Evolutionary conservation across 805 yeast genomes (phyloP).

Genomic region (Helenozyma rhizophorensis): DNA sequence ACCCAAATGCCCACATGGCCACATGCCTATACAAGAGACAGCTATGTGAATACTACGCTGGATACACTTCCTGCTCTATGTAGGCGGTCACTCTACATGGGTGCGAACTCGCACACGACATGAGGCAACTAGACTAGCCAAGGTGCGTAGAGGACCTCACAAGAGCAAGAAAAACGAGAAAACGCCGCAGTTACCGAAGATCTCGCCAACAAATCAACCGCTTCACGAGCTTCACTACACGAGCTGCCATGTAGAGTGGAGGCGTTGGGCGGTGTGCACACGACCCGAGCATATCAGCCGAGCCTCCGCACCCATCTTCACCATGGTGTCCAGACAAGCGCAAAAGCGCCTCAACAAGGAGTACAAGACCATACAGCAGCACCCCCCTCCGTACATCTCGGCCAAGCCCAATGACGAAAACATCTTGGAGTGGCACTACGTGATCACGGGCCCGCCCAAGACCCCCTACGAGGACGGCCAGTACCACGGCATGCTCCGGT

Average conservation of each 20-base stretch:
- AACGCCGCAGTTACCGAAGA: no score
- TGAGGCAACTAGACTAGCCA: no score
- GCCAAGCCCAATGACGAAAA: constrained; percentile 88
- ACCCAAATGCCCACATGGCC: no score
- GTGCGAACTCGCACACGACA: no score
- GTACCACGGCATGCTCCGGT: constrained; percentile 81
- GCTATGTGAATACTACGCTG: no score
- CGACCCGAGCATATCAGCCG: neutral
- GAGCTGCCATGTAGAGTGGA: neutral
- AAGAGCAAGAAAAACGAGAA: no score
- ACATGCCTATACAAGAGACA: no score
- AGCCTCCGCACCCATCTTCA: neutral
- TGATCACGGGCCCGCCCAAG: constrained; percentile 86
- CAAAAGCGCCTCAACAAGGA: constrained; percentile 65
- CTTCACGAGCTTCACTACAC: no score
- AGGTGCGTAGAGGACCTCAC: no score
- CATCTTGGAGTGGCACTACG: constrained; percentile 90
- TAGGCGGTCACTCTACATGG: no score
- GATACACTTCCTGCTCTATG: no score
- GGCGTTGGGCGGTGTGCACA: neutral
- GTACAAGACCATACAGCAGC: constrained; percentile 68
- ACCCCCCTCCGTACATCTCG: constrained; percentile 78
- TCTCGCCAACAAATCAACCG: neutral
- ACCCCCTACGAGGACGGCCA: constrained; percentile 86
- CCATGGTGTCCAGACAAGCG: constrained; percentile 39